A percentile compares a stretch with the other conserved stretches of the same genome.
phyloP scores from a whole-genome alignment of 768 basidiomycete species.

The Tephrocybe sp. region DNA sequence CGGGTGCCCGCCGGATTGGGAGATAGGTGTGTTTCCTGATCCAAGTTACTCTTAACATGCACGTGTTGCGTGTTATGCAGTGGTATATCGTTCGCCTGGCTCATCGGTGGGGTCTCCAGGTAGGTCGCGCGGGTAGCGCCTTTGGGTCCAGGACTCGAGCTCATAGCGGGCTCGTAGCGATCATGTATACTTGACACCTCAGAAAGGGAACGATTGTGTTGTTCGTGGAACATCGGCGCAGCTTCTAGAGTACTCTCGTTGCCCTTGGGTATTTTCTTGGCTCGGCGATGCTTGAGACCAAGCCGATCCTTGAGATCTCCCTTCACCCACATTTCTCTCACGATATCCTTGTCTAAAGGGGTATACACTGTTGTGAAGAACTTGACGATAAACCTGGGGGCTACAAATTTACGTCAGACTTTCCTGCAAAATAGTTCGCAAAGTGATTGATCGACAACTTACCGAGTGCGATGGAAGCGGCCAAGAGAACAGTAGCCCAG shows the following conservation, averaged over 20 bases:
- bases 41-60: conserved; percentile 15
- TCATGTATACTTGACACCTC: conserved; percentile 46
- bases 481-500: conserved; percentile 76
- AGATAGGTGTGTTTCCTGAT: conserved; percentile 24
- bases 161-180: conserved; percentile 47
- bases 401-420: conserved; percentile 42
- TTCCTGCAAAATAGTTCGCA: background rate
- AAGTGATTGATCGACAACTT: conserved; percentile 17
- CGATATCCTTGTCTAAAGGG: conserved; percentile 85
- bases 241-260: conserved; percentile 46
- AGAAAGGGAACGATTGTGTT: conserved; percentile 62
- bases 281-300: conserved; percentile 65
- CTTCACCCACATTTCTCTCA: conserved; percentile 88
- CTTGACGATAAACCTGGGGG: conserved; percentile 80
- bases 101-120: conserved; percentile 44
- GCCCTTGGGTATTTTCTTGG: conserved; percentile 37
- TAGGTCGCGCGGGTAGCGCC: conserved; percentile 42
- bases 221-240: conserved; percentile 68
- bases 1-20: conserved; percentile 23
- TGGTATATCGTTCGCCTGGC: conserved; percentile 27
- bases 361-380: conserved; percentile 66
- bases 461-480: conserved; percentile 73
- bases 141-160: conserved; percentile 19
- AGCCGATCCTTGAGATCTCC: conserved; percentile 82
- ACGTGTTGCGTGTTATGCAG: conserved; percentile 27